Evolutionary conservation across 805 yeast genomes (phyloP), one percentile per base, ranked within the genome.

Genomic region (Barnettozyma wickerhamii): DNA sequence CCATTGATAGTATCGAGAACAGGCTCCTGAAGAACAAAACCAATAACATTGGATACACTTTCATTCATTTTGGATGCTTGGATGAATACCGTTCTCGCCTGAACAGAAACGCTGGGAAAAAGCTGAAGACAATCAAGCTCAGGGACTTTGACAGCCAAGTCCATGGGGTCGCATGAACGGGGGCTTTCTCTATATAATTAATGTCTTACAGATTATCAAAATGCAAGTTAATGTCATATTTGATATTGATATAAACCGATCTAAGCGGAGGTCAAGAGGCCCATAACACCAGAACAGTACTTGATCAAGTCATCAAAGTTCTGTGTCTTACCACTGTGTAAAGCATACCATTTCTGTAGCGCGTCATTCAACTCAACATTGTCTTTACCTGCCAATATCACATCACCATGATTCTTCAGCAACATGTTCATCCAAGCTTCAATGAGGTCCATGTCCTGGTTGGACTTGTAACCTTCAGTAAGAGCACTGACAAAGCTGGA

Each of bases 361-460:
- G 79, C 73, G 1, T 52, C 60, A 7, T 61, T 59, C 34, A 83
- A 60, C 3, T 59, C 65, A 32, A 68, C 71, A 43, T 55, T 60
- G 47, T 57, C 62, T 40, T 58, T 65, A 56, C 59, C 65, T 4
- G 18, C 27, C 4, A 41, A 21, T 24, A 93, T 65, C 6, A 86
- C 79, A 59, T 91, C 98, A 19, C 91, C 90, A 62, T 93, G 99
- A 36, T 74, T 74, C 55, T 77, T 79, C 46, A 88, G 69, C 40
- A 90, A 70, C 69, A 88, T 71, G 15, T 79, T 69, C 72, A 86
- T 78, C 62, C 88, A 75, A 1, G 95, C 95, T 58, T 88, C 89
- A 39, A 81, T 74, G 14, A 91, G 64, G 51, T 93, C 99, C 58
- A 75, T 79, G 61, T 89, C 78, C 13, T 49, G 59, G 43, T 84